Conservation (phyloP, 169 alveolate species). For the Plasmodium inui region DNA sequence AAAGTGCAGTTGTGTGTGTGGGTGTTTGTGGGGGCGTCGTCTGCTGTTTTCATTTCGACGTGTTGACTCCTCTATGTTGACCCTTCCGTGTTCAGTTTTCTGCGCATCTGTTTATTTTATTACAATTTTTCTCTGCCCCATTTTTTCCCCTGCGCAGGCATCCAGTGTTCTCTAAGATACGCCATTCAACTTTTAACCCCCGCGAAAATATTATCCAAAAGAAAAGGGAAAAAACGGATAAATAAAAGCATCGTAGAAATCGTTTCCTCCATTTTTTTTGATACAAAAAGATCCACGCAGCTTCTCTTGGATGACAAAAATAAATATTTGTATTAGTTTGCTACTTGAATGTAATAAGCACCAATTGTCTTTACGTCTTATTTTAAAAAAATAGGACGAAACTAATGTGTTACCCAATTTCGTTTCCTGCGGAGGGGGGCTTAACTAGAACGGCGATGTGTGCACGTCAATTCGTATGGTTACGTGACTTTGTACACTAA, state of each 20-base stretch:
- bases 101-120: constrained; percentile 92
- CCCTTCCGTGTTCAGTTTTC: constrained; percentile 69
- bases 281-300: constrained; percentile 95
- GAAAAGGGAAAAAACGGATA: constrained; percentile 90
- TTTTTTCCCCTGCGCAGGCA: constrained; percentile 36
- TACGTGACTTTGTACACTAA: background rate
- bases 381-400: background rate
- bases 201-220: constrained; percentile 93
- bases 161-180: constrained; percentile 72
- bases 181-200: constrained; percentile 96
- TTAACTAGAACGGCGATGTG: background rate
- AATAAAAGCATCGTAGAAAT: constrained; percentile 92
- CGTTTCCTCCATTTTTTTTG: constrained; percentile 93
- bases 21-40: constrained; percentile 74
- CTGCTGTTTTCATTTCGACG: background rate
- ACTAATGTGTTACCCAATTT: background rate
- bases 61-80: background rate
- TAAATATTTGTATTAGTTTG: constrained; percentile 60
- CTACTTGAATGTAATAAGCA: background rate
- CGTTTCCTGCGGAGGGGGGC: background rate
- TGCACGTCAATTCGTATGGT: background rate
- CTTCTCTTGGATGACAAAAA: constrained; percentile 89
- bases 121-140: constrained; percentile 88
- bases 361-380: background rate
- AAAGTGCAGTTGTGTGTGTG: constrained; percentile 91